Percentiles rank a stretch among this genome's conserved stretches.
phyloP scores from a whole-genome alignment of 495 filamentous ascomycete species.

The Chaetomium tenue region DNA sequence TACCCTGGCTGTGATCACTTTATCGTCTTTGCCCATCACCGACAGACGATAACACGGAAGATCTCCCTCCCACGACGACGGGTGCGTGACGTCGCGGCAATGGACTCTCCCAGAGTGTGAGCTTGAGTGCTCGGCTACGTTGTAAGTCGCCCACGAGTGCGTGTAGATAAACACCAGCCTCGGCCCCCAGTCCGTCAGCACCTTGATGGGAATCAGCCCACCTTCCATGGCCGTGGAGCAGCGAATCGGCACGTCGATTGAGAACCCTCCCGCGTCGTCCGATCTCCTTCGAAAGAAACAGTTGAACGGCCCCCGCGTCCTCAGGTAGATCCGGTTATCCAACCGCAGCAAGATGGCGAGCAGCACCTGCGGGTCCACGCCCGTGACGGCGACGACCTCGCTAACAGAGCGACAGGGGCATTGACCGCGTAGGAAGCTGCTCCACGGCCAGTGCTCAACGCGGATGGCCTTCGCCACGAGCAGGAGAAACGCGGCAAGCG shows the following conservation, averaged over 20 bases:
- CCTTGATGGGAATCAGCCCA: constrained; percentile 34
- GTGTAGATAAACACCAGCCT: not conserved
- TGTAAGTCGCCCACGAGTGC: too few relatives aligned
- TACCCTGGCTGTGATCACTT: too few relatives aligned
- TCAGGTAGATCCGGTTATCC: constrained; percentile 25
- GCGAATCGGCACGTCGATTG: constrained; percentile 34
- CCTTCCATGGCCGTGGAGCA: constrained; percentile 29
- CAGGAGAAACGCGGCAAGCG: constrained; percentile 35
- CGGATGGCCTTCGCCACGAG: constrained; percentile 33
- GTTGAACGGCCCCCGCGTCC: constrained; percentile 36
- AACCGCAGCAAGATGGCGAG: constrained; percentile 33
- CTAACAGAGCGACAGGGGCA: constrained; percentile 34
- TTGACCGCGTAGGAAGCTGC: constrained; percentile 33
- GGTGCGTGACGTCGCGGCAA: too few relatives aligned
- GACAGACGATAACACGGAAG: too few relatives aligned
- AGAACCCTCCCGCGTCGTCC: constrained; percentile 31
- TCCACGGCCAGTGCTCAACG: constrained; percentile 40
- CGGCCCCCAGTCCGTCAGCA: constrained; percentile 5
- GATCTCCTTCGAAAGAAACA: constrained; percentile 25
- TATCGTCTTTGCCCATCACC: too few relatives aligned
- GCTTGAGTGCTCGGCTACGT: too few relatives aligned
- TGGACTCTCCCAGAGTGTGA: too few relatives aligned
- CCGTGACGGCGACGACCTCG: constrained; percentile 34
- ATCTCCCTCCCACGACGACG: too few relatives aligned
- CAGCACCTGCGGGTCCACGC: constrained; percentile 34